Evolutionary conservation across 768 basidiomycete species (phyloP).

Genomic region (Lentinula guzmanii): DNA sequence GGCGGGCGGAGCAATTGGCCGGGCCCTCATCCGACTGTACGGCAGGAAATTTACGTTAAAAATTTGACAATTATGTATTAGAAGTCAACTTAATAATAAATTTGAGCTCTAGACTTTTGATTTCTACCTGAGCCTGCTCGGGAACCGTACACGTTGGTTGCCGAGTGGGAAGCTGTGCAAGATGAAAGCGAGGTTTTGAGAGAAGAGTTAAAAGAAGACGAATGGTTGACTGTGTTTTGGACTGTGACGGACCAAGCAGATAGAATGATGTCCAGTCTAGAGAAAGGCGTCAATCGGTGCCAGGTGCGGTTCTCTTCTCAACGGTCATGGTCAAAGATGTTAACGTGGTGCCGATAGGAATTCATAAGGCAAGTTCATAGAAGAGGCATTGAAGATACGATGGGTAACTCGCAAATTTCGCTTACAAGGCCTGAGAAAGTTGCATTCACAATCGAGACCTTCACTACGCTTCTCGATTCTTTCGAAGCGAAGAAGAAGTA

Average conservation of each 20-base stretch:
- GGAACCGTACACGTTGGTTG: constrained; percentile 35
- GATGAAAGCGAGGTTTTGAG: constrained; percentile 74
- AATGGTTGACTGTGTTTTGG: constrained; percentile 93
- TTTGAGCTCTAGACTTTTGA: no score
- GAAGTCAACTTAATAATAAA: no score
- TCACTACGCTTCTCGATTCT: constrained; percentile 61
- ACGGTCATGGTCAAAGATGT: neutral
- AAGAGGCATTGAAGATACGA: constrained; percentile 37
- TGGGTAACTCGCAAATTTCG: constrained; percentile 34
- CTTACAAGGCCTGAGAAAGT: constrained; percentile 46
- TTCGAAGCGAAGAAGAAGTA: constrained; percentile 91
- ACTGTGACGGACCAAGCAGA: constrained; percentile 93
- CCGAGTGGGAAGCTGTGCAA: constrained; percentile 80
- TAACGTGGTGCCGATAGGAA: constrained; percentile 41
- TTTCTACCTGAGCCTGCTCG: no score
- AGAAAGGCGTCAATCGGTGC: constrained; percentile 89
- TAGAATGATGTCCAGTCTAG: constrained; percentile 94
- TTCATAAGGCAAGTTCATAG: constrained; percentile 82
- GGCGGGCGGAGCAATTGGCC: no score
- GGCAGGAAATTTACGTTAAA: no score
- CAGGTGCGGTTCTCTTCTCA: constrained; percentile 42
- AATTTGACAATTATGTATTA: no score
- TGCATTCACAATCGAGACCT: constrained; percentile 54
- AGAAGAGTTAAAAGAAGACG: constrained; percentile 95
- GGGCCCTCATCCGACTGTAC: no score